These are phyloP conservation scores for Mimosa pudica DNA, from an alignment of 306 rosid genomes.

Conservation along the genomic window DNA sequence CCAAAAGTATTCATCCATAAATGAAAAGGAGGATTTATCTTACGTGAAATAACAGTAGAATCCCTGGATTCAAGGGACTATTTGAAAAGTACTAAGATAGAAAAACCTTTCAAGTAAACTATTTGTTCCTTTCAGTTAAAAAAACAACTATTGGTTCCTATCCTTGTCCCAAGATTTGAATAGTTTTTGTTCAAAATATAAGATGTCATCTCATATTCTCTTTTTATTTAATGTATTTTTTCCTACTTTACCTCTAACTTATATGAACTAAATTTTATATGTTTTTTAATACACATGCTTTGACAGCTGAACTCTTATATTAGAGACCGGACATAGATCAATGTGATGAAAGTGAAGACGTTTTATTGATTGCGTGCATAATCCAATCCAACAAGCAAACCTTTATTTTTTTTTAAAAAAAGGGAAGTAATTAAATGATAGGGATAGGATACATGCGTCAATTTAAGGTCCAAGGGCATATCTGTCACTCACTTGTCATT, in stretches of 20 bases:
- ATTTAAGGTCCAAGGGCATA: constrained; percentile 5
- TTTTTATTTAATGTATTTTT: too few relatives aligned
- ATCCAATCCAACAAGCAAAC: not conserved
- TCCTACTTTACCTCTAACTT: too few relatives aligned
- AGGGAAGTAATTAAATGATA: not conserved
- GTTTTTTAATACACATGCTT: too few relatives aligned
- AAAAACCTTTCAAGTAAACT: not conserved
- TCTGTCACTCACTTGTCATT: not conserved
- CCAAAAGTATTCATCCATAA: too few relatives aligned
- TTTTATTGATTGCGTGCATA: not conserved
- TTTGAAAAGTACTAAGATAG: not conserved
- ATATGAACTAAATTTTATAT: too few relatives aligned
- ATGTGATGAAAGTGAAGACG: not conserved
- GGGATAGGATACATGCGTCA: constrained; percentile 19
- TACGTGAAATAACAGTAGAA: not conserved
- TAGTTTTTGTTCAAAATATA: too few relatives aligned
- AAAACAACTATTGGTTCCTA: too few relatives aligned
- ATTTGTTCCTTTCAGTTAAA: too few relatives aligned
- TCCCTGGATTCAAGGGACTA: not conserved
- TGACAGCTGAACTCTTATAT: too few relatives aligned
- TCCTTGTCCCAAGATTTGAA: too few relatives aligned
- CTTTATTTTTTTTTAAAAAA: not conserved
- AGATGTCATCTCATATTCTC: too few relatives aligned
- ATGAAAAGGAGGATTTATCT: too few relatives aligned
- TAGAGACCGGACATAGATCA: not conserved